Evolutionary conservation across 495 filamentous ascomycete species (phyloP), one percentile per base, ranked within the genome.

Genomic region (Aspergillus homomorphus): DNA sequence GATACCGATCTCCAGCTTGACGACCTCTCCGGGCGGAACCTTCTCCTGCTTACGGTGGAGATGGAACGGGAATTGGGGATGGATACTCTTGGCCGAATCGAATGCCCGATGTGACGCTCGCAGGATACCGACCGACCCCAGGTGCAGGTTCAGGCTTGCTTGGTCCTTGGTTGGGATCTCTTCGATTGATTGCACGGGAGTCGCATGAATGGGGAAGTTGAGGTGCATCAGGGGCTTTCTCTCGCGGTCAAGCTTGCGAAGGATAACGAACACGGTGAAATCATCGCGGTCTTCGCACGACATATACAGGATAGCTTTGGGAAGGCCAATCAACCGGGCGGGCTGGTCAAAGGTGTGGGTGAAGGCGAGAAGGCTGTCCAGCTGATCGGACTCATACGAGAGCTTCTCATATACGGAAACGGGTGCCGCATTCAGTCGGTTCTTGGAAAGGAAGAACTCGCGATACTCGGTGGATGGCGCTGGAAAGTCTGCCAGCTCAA

Each of bases 291-390:
- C 63, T 0, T 69, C 50, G 46, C 67, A 72, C n/a, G 71, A 77
- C 67, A 80, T 72, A 56, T 71, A 77, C 1, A 80, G 60, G 9
- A 69, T 56, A 2, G 68, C 70, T 53, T 76, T 74, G 21, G 73
- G 62, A 12, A 72, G 48, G n/a, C 73, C 70, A 20, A 72, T 70
- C 14, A 79, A 51, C 4, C 65, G 60, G 0, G 65, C 56, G 14
- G 45, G 50, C 48, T 67, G 57, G 15, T 56, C 41, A 50, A 75
- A 75, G 12, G 64, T 74, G 28, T 70, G 65, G 15, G 58, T 66
- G 63, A 77, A 77, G 12, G 66, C 60, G 7, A 68, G 63, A 21
- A 66, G 48, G 42, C 57, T 59, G 38, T 60, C 41, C 0, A 30
- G 45, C 3, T 65, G 49, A 38, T 72, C 62, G 0, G 71, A 73